Evolutionary conservation across 192 early-diverging fungal species (phyloP), one percentile per base, ranked within the genome.

Genomic region (Podila epicladia): DNA sequence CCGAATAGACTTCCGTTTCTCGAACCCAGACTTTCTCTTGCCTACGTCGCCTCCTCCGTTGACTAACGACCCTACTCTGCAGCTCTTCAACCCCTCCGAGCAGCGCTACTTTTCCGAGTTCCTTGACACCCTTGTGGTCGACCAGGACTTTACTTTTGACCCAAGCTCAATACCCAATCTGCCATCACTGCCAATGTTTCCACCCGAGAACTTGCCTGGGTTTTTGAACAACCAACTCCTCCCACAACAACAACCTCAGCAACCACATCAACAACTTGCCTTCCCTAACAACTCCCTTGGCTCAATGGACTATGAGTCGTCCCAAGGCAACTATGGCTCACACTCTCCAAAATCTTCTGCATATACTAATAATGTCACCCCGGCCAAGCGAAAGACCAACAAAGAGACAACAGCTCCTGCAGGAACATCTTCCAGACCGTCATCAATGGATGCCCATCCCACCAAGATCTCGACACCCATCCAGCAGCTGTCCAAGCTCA

Each of bases 81-180:
- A 51, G 28, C 71, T 80, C 62, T 73, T 80, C 62, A 80, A 80
- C 55, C 67, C 77, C 5, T 80, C 77, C 28, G 87, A 89, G 49
- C 85, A 85, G 58, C 79, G 72, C 33, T 77, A 83, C 33, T 86
- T 89, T 38, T 78, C 77, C n/a, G 82, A 89, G 69, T 89, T 89
- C 74, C 64, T 89, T 60, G 87, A 89, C 51, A 72, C 78, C 4
- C 67, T 89, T 57, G 84, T 85, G 58, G 73, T 86, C 9, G 87
- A 87, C 62, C 84, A 84, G 48, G 84, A 87, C 69, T 65, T 75
- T 35, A 68, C 71, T 12, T 76, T 77, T 58, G 68, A 77, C 38
- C 79, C 80, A 41, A 73, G 65, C 65, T 58, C 67, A 37, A 76
- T 82, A 72, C 75, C 69, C 55, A 74, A 72, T 50, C 60, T 75